Evolutionary conservation across 768 basidiomycete species (phyloP), one percentile per base, ranked within the genome.

Genomic region (Xerocomellus chrysenteron): DNA sequence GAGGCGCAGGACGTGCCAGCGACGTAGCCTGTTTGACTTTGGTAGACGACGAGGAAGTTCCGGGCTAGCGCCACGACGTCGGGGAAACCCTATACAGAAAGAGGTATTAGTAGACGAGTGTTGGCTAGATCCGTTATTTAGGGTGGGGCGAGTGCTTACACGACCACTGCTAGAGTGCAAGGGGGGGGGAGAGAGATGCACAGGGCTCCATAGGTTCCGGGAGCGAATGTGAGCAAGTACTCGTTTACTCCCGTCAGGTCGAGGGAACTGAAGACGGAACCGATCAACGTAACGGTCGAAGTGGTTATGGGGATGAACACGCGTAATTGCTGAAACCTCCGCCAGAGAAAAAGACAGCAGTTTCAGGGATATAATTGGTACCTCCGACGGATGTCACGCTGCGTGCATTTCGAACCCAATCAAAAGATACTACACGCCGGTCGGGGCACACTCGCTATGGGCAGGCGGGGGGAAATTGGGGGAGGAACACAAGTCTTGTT

Each of bases 341-440:
- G 1, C 87, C 86, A 13, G 86, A 88, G 74, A 88, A 86, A 59
- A 50, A 67, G 0, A 78, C 80, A 0, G 82, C 83, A 14, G 75
- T 75, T 67, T 91, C 88, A 0, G 86, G 87, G 48, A 87, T 71
- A 40, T 72, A 58, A 24, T 68, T 69, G 1, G 88, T 90, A 10
- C 82, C 89, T 8, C 89, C 89, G 3, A 92, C 88, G 3, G 85
- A 58, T 4, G 89, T 92, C 19, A 89, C 85, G 59, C 88, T 90
- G 9, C 11, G 24, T 32, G 19, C 2, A 21, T 52, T 21, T 46
- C 12, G 5, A 36, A 26, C 16, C 12, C 9, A 2, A 33, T 60
- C 13, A 44, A 26, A 32, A 14, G 1, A 44, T 3, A n/a, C 14
- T 19, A 35, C 19, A 32, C 6, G 3, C 14, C 2, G 3, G 14